phyloP scores from a whole-genome alignment of 148 eudicot species.

The Polygonum maritimum region DNA sequence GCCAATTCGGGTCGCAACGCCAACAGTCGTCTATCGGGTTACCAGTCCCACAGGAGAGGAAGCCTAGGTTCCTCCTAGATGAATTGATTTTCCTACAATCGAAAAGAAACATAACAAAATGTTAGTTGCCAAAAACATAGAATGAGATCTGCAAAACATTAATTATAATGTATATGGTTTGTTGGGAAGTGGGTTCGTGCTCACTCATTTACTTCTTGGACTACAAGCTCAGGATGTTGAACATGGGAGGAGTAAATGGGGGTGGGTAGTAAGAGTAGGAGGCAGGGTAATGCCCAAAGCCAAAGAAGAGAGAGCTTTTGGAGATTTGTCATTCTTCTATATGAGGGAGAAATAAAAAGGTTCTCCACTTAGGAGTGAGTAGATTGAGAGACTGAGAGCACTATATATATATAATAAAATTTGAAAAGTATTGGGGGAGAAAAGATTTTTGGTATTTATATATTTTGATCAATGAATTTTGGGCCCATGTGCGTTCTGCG shows the following conservation, averaged over 20 bases:
- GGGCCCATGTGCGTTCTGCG: too few species aligned
- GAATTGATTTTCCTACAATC: slow-evolving; percentile 4
- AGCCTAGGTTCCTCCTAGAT: not conserved
- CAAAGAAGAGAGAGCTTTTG: not conserved
- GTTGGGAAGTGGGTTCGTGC: not conserved
- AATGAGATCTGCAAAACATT: not conserved
- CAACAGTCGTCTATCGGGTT: slow-evolving; percentile 13
- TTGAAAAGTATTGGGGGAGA: too few species aligned
- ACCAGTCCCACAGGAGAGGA: slow-evolving; percentile 3
- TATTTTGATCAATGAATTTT: too few species aligned
- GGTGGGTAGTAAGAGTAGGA: not conserved
- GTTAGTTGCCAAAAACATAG: not conserved
- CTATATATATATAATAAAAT: too few species aligned
- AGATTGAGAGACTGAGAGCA: not conserved
- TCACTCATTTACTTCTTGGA: slow-evolving; percentile 9
- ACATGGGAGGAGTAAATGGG: slow-evolving; percentile 1
- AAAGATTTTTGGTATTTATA: too few species aligned
- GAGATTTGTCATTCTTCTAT: not conserved
- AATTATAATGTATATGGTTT: too few species aligned
- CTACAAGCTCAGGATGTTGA: slow-evolving; percentile 11
- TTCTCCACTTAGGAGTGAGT: not conserved
- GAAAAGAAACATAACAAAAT: not conserved
- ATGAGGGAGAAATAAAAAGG: not conserved
- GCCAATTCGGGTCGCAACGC: slow-evolving; percentile 12
- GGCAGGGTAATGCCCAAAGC: not conserved